Conservation (phyloP, 768 basidiomycete species). For the Panus rudis region DNA sequence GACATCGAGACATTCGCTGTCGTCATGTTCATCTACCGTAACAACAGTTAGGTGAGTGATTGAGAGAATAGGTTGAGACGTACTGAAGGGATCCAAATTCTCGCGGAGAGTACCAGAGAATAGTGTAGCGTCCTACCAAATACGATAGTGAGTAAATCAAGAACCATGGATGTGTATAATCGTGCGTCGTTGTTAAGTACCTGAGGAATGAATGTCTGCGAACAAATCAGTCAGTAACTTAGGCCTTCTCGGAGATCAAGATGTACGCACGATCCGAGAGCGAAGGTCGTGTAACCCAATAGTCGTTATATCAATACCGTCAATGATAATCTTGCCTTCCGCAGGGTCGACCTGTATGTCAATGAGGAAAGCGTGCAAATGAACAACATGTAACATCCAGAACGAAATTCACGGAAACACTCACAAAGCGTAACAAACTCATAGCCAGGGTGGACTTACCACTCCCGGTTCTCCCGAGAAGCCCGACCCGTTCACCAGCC, state of each 20-base stretch:
- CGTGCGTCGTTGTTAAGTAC: too few species aligned
- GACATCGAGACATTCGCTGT: constrained; percentile 74
- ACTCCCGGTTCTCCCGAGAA: constrained; percentile 78
- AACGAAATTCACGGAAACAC: constrained; percentile 18
- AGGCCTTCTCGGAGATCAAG: too few species aligned
- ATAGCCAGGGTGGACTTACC: constrained; percentile 83
- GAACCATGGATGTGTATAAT: too few species aligned
- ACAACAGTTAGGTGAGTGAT: not conserved
- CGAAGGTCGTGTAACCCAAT: constrained; percentile 82
- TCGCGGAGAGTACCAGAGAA: constrained; percentile 78
- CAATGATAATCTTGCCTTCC: constrained; percentile 70
- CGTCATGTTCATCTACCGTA: constrained; percentile 59
- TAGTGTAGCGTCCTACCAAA: constrained; percentile 52
- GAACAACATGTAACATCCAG: not conserved
- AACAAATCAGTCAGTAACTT: not conserved
- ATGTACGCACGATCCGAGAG: constrained; percentile 63
- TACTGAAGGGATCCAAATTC: constrained; percentile 68
- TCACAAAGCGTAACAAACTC: constrained; percentile 76
- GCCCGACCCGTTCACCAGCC: constrained; percentile 67
- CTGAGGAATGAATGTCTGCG: constrained; percentile 74
- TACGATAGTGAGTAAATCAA: constrained; percentile 5
- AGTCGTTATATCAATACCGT: constrained; percentile 81
- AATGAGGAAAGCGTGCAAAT: not conserved
- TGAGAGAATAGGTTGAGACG: constrained; percentile 13
- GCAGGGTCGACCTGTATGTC: constrained; percentile 58